Conservation (phyloP, 192 early-diverging fungal species). For the Coemansia sp. region DNA sequence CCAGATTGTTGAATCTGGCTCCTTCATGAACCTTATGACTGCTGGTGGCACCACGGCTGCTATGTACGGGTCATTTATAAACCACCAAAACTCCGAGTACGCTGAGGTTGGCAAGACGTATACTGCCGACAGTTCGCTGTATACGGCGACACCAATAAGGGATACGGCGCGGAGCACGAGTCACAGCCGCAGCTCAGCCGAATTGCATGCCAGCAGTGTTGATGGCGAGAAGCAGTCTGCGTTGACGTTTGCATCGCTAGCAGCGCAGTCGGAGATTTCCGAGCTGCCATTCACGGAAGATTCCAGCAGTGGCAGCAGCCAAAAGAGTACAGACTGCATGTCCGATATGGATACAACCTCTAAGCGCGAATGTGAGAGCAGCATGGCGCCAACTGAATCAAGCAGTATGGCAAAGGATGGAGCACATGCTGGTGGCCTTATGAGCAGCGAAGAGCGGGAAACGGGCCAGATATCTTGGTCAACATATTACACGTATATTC, state of each 20-base stretch:
- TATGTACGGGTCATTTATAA: conserved; percentile 45
- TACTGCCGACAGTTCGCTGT: conserved; percentile 34
- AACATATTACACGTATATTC: conserved; percentile 62
- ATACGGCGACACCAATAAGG: conserved; percentile 37
- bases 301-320: not conserved
- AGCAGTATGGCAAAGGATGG: not conserved
- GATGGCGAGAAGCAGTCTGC: not conserved
- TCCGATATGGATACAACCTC: not conserved
- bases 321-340: not conserved
- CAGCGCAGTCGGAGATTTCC: not conserved
- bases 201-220: not conserved
- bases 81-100: conserved; percentile 3
- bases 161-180: not conserved
- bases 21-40: conserved; percentile 54
- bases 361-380: not conserved
- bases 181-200: not conserved
- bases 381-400: not conserved
- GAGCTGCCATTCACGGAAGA: not conserved
- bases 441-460: conserved; percentile 78
- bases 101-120: not conserved
- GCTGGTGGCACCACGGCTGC: conserved; percentile 25
- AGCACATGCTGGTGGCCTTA: conserved; percentile 39
- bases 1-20: conserved; percentile 54
- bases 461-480: conserved; percentile 63
- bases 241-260: not conserved